Evolutionary conservation across 1,284 basidiomycete genomes (phyloP), one percentile per base, ranked within the genome.

Genomic region (Apiotrichum gamsii): DNA sequence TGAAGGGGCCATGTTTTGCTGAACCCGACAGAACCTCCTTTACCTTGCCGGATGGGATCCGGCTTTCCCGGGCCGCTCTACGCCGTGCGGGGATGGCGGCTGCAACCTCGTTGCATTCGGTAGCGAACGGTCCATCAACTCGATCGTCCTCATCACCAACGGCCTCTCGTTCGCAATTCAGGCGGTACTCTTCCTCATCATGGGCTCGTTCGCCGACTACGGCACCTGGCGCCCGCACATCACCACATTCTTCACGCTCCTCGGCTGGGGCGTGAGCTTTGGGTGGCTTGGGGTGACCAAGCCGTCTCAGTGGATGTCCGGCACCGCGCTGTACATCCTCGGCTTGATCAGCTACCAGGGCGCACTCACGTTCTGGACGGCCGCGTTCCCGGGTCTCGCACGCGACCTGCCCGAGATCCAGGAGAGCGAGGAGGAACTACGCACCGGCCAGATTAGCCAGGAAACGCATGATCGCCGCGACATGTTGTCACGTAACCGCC

Each of bases 261-360:
- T 90, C 13, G 86, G 84, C 48, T 89, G 86, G 85, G 85, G 72
- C 4, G 80, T 85, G 6, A 84, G 87, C 60, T 58, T 58, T 31
- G 58, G 41, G 18, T 56, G 57, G 56, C 43, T 51, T 15, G 58
- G 58, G 5, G 43, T 60, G 8, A 89, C 84, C 47, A 45, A 38
- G 11, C 54, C 66, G 13, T 45, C 23, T 20, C 49, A 54, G 39
- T 60, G 58, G 58, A 47, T 49, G 33, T 19, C 29, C 19, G 58
- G 56, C 5, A 50, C 54, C 0, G 56, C 54, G n/a, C 40, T 58
- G 14, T 60, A 56, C 43, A 49, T 60, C 41, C 42, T 56, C 16
- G 58, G 58, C 2, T 34, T 89, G 44, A 85, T 89, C 40, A 76
- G 82, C 0, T 89, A 88, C 63, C 87, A 89, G 79, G 80, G 83